phyloP scores from a whole-genome alignment of 345 rosid genomes.

The Microcos paniculata region DNA sequence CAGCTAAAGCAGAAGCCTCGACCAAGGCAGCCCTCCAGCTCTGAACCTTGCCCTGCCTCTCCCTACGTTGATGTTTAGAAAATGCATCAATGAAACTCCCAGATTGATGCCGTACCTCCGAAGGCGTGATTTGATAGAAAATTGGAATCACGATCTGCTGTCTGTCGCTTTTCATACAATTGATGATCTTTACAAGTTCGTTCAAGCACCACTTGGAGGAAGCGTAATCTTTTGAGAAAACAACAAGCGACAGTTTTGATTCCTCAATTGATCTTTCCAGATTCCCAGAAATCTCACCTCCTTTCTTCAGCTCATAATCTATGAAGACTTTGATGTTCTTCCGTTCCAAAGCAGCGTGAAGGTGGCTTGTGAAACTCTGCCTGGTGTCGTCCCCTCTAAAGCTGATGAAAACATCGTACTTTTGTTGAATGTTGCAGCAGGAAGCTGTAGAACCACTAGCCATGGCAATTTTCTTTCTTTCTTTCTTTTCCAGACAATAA shows the following conservation, averaged over 20 bases:
- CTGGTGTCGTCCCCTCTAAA: slow-evolving; percentile 34
- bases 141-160: slow-evolving; percentile 35
- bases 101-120: slow-evolving; percentile 24
- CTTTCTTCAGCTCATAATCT: slow-evolving; percentile 16
- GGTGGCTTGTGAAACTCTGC: slow-evolving; percentile 31
- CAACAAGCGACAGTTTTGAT: slow-evolving; percentile 26
- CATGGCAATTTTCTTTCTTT: no score
- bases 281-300: slow-evolving; percentile 21
- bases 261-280: slow-evolving; percentile 19
- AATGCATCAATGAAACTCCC: slow-evolving; percentile 30
- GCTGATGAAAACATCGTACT: slow-evolving; percentile 30
- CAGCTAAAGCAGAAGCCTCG: slow-evolving; percentile 15
- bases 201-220: slow-evolving; percentile 31
- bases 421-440: background rate
- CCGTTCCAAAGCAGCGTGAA: slow-evolving; percentile 23
- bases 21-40: slow-evolving; percentile 26
- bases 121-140: slow-evolving; percentile 31
- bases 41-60: background rate
- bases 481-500: no score
- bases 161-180: slow-evolving; percentile 22
- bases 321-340: slow-evolving; percentile 23
- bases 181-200: slow-evolving; percentile 29
- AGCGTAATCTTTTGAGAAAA: slow-evolving; percentile 26
- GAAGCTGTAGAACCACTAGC: no score
- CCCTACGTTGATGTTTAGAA: slow-evolving; percentile 13